Evolutionary conservation across 2,329 filamentous ascomycete genomes (phyloP).

Genomic region (Trichoderma cornu-damae): DNA sequence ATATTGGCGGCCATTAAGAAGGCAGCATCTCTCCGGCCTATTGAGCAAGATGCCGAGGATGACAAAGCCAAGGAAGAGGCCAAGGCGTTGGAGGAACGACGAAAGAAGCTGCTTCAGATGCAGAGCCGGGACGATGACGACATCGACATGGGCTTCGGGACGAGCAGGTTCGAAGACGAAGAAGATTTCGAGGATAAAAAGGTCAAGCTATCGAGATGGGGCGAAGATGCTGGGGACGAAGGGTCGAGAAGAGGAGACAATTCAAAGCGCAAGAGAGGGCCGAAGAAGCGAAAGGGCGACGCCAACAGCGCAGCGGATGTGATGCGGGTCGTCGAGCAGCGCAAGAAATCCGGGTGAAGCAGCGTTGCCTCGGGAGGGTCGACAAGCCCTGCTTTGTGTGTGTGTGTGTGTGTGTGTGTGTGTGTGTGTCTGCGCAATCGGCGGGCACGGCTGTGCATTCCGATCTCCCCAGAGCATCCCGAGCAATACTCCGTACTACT

Average conservation of each 20-base stretch:
- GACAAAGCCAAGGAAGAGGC: conserved; percentile 41
- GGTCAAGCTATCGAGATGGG: conserved; percentile 65
- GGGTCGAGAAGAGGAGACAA: conserved; percentile 42
- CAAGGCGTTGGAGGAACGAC: conserved; percentile 59
- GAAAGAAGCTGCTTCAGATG: conserved; percentile 67
- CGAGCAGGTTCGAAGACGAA: conserved; percentile 79
- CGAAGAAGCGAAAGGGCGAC: conserved; percentile 73
- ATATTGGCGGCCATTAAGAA: conserved; percentile 82
- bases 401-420: too few species aligned
- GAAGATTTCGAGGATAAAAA: conserved; percentile 69
- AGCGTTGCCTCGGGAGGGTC: conserved; percentile 7
- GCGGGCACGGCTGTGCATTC: neutral
- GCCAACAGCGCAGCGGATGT: conserved; percentile 76
- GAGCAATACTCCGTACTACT: too few species aligned
- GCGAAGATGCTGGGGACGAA: conserved; percentile 43
- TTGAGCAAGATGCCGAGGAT: conserved; percentile 34
- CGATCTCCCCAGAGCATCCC: neutral
- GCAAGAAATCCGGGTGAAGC: conserved; percentile 32
- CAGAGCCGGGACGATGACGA: conserved; percentile 81
- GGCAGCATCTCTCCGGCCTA: conserved; percentile 61
- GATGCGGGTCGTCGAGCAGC: conserved; percentile 66
- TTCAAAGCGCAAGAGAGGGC: conserved; percentile 61
- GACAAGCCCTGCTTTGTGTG: neutral
- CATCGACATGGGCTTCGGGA: conserved; percentile 91
- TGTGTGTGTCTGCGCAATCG: conserved; percentile 1